Evolutionary conservation across 345 rosid genomes (phyloP), one percentile per base, ranked within the genome.

Genomic region (Gossypium sturtianum): DNA sequence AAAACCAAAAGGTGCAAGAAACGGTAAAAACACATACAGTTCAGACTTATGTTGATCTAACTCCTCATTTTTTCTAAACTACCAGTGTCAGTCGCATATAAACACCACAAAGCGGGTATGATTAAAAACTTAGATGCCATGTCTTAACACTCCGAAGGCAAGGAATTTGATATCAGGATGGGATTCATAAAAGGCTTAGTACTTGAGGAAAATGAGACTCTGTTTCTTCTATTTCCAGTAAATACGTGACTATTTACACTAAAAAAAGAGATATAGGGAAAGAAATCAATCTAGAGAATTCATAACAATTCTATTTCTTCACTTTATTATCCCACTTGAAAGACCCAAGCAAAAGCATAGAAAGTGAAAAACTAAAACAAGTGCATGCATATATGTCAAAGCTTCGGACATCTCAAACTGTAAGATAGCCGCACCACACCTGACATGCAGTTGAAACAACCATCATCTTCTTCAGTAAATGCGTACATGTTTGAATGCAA

Each of bases 391-490:
- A 23, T 75, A 25, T 15, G 65, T 65, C 1, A 22, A 11, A 58
- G 34, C 16, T 10, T 58, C 12, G 62, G 29, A 58, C 62, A 58
- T 22, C 29, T 58, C 34, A 58, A 58, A 58, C 15, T 19, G 34
- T 58, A 58, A 22, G 15, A 22, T 67, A 68, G 3, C 49, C 23
- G 60, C 58, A 47, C 15, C 78, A 72, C 25, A 88, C 94, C 94
- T 78, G 90, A 74, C 77, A 82, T 61, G 75, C 80, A 88, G 80
- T 87, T 83, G 78, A 83, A 87, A 79, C 89, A 86, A 65, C 84
- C 83, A 75, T 77, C 87, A 69, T 84, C 79, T 47, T 82, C 90
- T 75, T 85, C 87, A 56, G 83, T 56, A 77, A 86, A 87, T 49
- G 92, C 75, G 79, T 80, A 84, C 80, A 83, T 63, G 62, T 80